phyloP scores from a whole-genome alignment of 805 yeast species.

The Scheffersomyces coipomensis region DNA sequence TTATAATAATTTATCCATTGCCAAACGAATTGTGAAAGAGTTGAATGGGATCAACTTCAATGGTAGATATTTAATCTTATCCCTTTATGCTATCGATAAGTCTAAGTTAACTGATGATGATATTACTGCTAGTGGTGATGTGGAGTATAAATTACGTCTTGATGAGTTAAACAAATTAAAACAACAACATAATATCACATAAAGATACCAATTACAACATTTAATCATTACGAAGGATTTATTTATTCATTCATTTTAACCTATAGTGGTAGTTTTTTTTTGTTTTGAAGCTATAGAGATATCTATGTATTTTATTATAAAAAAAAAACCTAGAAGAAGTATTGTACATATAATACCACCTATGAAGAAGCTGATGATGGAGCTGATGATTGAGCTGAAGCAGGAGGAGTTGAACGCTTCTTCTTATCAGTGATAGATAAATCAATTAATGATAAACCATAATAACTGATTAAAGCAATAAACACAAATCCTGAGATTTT shows the following conservation, averaged over 20 bases:
- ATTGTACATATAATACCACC: too few species aligned
- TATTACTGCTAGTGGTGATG: constrained; percentile 6
- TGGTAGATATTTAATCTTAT: constrained; percentile 57
- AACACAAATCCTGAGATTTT: constrained; percentile 63
- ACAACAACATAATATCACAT: neutral
- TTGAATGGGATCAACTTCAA: constrained; percentile 59
- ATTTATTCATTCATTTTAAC: too few species aligned
- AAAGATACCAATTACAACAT: too few species aligned
- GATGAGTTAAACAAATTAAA: constrained; percentile 26
- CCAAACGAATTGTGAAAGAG: constrained; percentile 52
- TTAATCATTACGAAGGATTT: too few species aligned
- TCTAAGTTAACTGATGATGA: constrained; percentile 25
- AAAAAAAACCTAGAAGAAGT: too few species aligned
- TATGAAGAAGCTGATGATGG: too few species aligned
- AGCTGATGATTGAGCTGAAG: too few species aligned
- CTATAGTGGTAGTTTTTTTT: too few species aligned
- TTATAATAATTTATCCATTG: constrained; percentile 46
- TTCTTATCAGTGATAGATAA: constrained; percentile 21
- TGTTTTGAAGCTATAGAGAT: too few species aligned
- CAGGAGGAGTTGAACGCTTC: too few species aligned
- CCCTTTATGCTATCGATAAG: constrained; percentile 45
- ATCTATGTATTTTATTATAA: too few species aligned
- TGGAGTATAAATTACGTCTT: constrained; percentile 7
- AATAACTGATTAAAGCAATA: constrained; percentile 55
- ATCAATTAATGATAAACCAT: constrained; percentile 38